Evolutionary conservation across 441 rosid species (phyloP).

Genomic region (Aleurites moluccanus): DNA sequence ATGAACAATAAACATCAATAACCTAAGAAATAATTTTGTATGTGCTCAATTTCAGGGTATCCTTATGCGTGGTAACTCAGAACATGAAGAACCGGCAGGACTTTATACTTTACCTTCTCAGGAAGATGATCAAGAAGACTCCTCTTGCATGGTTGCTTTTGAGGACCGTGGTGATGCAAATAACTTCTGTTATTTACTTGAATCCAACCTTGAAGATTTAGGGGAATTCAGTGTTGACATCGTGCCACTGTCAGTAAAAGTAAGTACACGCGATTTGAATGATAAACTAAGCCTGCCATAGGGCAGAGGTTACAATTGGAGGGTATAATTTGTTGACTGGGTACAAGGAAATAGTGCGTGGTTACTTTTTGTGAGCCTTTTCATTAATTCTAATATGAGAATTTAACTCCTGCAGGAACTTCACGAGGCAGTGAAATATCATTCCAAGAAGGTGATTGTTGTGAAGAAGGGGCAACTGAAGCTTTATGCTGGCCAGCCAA

Average conservation of each 20-base stretch:
- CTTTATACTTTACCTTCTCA: conserved; percentile 43
- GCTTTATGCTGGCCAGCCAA: conserved; percentile 77
- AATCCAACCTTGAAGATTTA: conserved; percentile 62
- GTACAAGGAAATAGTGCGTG: not conserved
- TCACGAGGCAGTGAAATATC: conserved; percentile 43
- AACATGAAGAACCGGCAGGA: conserved; percentile 56
- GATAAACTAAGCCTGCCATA: not conserved
- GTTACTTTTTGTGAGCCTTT: not conserved
- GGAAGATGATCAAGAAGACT: conserved; percentile 28
- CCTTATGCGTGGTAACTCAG: conserved; percentile 59
- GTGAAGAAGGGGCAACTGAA: conserved; percentile 73
- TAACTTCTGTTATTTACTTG: conserved; percentile 71
- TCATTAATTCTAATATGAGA: conserved; percentile 7
- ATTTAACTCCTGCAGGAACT: conserved; percentile 52
- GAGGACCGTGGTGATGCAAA: conserved; percentile 80
- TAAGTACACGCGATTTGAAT: conserved; percentile 31
- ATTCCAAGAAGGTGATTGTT: conserved; percentile 52
- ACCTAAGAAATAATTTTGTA: not conserved
- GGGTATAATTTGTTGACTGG: not conserved
- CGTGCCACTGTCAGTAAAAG: conserved; percentile 60
- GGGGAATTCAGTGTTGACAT: conserved; percentile 59
- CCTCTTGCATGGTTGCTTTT: conserved; percentile 65
- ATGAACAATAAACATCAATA: not conserved
- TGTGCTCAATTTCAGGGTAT: conserved; percentile 48
- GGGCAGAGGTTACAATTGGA: not conserved